phyloP scores from a whole-genome alignment of 805 yeast species.

The Myxozyma vanderwaltii region DNA sequence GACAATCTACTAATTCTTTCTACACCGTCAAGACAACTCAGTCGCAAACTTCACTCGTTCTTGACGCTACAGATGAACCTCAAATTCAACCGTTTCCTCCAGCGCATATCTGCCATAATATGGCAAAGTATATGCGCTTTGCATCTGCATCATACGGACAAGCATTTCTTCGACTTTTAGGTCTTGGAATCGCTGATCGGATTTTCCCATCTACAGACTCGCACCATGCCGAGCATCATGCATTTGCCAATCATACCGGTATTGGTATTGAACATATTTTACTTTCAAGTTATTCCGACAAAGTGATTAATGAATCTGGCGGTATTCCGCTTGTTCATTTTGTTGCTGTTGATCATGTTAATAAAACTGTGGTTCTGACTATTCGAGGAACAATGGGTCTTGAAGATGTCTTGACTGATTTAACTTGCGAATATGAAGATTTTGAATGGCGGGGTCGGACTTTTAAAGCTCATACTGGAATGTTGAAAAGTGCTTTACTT shows the following conservation, averaged over 20 bases:
- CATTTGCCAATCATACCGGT: constrained; percentile 41
- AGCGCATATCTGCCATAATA: constrained; percentile 37
- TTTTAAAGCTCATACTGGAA: constrained; percentile 42
- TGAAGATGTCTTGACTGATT: constrained; percentile 42
- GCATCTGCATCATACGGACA: constrained; percentile 44
- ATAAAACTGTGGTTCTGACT: constrained; percentile 41
- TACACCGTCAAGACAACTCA: constrained; percentile 27
- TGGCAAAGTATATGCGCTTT: constrained; percentile 41
- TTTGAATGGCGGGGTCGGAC: constrained; percentile 39
- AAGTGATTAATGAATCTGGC: constrained; percentile 34
- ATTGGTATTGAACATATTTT: constrained; percentile 39
- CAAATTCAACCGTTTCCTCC: constrained; percentile 37
- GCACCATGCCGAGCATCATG: constrained; percentile 41
- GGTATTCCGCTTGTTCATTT: constrained; percentile 42
- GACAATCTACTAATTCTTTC: constrained; percentile 16
- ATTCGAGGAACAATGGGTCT: constrained; percentile 43
- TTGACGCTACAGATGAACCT: constrained; percentile 24
- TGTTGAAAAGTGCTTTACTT: constrained; percentile 39
- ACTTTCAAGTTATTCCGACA: constrained; percentile 41
- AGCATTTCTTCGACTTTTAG: constrained; percentile 41
- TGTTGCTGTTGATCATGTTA: constrained; percentile 41
- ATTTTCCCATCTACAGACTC: constrained; percentile 35
- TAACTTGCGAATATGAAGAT: constrained; percentile 41
- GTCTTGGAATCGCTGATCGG: constrained; percentile 37
- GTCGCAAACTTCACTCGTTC: constrained; percentile 32